These are phyloP conservation scores for Onygena corvina DNA, from an alignment of 2,329 filamentous ascomycete genomes.

Conservation along the genomic window DNA sequence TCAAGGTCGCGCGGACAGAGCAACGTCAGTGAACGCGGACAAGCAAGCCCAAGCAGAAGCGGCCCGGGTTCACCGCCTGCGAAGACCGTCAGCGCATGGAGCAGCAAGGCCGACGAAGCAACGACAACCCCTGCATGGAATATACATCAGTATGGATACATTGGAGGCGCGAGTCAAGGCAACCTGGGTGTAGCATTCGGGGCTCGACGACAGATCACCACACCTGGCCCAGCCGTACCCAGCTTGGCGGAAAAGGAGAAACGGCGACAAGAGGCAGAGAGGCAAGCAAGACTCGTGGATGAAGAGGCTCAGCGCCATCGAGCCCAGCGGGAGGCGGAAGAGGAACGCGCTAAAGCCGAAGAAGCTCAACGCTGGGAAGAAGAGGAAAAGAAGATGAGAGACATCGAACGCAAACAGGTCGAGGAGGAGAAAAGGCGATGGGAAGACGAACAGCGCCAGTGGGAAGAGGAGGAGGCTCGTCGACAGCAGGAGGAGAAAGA, in stretches of 20 bases:
- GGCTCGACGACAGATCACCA: conserved; percentile 83
- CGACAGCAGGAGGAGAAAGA: conserved; percentile 61
- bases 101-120: conserved; percentile 67
- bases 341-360: conserved; percentile 33
- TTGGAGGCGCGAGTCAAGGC: conserved; percentile 92
- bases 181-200: conserved; percentile 92
- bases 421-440: conserved; percentile 38
- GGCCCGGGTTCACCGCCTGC: conserved; percentile 35
- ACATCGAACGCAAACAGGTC: conserved; percentile 38
- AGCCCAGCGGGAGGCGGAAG: conserved; percentile 41
- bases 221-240: conserved; percentile 63
- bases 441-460: conserved; percentile 49
- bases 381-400: conserved; percentile 37
- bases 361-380: conserved; percentile 39
- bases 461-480: conserved; percentile 64
- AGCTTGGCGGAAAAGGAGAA: conserved; percentile 77
- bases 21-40: conserved; percentile 43
- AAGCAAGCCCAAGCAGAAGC: conserved; percentile 44
- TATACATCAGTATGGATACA: conserved; percentile 95
- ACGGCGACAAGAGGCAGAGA: conserved; percentile 46
- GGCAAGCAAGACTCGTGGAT: conserved; percentile 37
- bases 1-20: conserved; percentile 39
- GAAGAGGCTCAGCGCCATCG: conserved; percentile 43
- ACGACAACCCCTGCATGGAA: conserved; percentile 89
- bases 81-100: conserved; percentile 69